Base-by-base conservation (phyloP, 176 grass and related monocot genomes). In the Triticum aestivum region DNA sequence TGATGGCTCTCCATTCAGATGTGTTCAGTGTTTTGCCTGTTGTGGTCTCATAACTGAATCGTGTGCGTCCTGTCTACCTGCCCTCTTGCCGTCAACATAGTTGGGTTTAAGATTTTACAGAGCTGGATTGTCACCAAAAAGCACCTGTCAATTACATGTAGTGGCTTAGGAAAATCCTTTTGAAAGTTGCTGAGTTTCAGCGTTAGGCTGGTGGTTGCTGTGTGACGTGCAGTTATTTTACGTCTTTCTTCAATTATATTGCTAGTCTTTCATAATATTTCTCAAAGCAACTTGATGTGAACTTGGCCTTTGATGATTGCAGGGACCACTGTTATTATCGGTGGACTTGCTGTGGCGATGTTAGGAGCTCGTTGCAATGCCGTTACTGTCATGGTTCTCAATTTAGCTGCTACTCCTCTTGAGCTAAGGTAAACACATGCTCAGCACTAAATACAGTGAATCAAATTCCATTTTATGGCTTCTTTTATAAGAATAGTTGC, bases 311-410 rank as follows among this genome's bases (percentile, higher is more conserved):
- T 72, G n/a, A 18, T 89, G 33, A 76, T 76, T 77, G 23, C 37
- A 99, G 97, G 97, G 54, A 96, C 93, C 17, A 99, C 97, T 11
- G 92, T 96, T 68, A 72, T 99, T 82, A 94, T 99, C 78, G 93
- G 97, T 42, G 97, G 92, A 41, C n/a, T 93, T 51, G 92, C 92
- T 62, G 82, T 99, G 58, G 94, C 94, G 54, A 75, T 91, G 67
- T 69, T 96, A 54, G 87, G 97, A 80, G 65, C 83, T 61, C 88
- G 67, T 11, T 99, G 97, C 90, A 93, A 99, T 87, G 86, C 89
- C 68, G 90, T 90, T 27, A 96, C 86, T 39, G 76, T 95, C 62
- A 92, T 96, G 88, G 90, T 98, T 87, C 84, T 93, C 6, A 98
- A 98, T 71, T 90, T 98, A 27, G 87, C 85, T 1, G 97, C 90